Conservation (phyloP, 1,284 basidiomycete species). For the Xerocomus nothofagi region DNA sequence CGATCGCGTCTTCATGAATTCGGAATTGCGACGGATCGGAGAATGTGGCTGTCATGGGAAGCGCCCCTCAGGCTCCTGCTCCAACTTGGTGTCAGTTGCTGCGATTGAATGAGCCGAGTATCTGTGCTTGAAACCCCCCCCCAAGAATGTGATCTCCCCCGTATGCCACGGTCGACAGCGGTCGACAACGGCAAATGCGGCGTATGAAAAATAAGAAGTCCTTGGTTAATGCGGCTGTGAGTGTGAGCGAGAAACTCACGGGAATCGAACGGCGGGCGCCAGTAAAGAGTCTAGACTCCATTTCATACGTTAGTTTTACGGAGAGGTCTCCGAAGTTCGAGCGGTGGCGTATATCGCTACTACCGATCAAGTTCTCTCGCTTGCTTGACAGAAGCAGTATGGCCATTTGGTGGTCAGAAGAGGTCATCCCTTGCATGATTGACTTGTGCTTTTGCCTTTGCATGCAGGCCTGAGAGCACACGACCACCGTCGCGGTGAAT, state of each 20-base stretch:
- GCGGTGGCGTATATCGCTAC: conserved; percentile 5
- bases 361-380: conserved; percentile 13
- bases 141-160: neutral
- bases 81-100: no score
- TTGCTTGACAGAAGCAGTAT: no score
- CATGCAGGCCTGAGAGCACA: no score
- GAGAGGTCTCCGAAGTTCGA: no score
- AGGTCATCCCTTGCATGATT: neutral
- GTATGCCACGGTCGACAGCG: neutral
- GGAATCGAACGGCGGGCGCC: neutral
- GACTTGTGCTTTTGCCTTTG: neutral
- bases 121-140: no score
- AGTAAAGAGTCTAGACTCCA: neutral
- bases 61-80: neutral
- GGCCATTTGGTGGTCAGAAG: neutral
- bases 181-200: neutral
- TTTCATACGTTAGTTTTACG: neutral
- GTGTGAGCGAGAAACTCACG: neutral
- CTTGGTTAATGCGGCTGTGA: neutral
- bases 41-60: neutral
- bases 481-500: neutral
- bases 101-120: neutral
- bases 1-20: neutral
- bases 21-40: neutral
- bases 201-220: neutral